These are phyloP conservation scores for Nadsonia starkeyi-henricii DNA, from an alignment of 1,139 yeast genomes.

Conservation along the genomic window DNA sequence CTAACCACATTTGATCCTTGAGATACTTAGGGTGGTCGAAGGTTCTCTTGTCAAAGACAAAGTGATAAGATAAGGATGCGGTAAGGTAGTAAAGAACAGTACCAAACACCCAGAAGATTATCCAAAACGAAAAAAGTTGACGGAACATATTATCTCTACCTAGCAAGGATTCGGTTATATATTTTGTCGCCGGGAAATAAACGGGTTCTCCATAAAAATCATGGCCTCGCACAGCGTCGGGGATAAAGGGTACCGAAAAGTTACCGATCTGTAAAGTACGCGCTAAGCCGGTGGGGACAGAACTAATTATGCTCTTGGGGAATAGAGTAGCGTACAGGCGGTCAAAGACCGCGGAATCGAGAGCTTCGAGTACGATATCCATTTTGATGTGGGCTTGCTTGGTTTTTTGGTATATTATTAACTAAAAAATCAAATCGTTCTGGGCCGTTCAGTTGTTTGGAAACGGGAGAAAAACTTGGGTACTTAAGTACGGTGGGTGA, in stretches of 20 bases:
- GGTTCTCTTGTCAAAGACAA: conserved; percentile 73
- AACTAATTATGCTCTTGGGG: conserved; percentile 23
- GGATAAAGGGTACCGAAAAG: conserved; percentile 3
- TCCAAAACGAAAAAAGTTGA: conserved; percentile 51
- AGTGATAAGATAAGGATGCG: conserved; percentile 60
- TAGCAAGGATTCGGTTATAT: conserved; percentile 47
- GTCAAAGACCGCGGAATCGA: conserved; percentile 63
- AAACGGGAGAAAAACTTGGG: no score
- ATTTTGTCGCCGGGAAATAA: conserved; percentile 35
- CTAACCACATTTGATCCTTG: conserved; percentile 80
- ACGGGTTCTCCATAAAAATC: conserved; percentile 35
- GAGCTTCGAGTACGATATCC: conserved; percentile 81
- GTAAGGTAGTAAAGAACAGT: conserved; percentile 64
- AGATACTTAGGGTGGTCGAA: conserved; percentile 93
- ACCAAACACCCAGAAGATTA: conserved; percentile 73
- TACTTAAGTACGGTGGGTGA: no score
- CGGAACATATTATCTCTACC: conserved; percentile 61
- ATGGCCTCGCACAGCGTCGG: conserved; percentile 2
- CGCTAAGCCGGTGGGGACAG: not conserved
- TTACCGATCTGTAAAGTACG: conserved; percentile 2
- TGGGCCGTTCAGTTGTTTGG: no score
- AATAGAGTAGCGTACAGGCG: conserved; percentile 46
- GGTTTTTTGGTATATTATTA: not conserved
- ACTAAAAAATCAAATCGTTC: no score
- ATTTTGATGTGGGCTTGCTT: conserved; percentile 24